Evolutionary conservation across 1,284 basidiomycete genomes (phyloP).

Genomic region (Ceratobasidium sp.): DNA sequence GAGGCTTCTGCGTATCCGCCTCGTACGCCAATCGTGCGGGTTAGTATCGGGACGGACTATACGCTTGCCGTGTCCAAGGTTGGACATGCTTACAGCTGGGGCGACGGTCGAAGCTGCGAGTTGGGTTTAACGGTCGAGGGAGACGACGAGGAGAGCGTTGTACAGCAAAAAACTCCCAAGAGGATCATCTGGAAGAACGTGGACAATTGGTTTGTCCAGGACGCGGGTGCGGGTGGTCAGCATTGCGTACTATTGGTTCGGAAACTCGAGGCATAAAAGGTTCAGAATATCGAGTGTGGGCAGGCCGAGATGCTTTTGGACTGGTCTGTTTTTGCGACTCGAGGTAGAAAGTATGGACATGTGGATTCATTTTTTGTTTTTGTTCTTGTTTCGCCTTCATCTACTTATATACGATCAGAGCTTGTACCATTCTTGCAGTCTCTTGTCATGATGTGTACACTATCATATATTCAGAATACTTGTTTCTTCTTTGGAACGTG

Average conservation of each 20-base stretch:
- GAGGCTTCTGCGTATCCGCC: constrained; percentile 52
- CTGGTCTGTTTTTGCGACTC: not conserved
- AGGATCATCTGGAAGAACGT: constrained; percentile 54
- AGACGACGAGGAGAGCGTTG: constrained; percentile 54
- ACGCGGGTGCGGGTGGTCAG: constrained; percentile 61
- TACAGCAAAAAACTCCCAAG: constrained; percentile 67
- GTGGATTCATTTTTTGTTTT: constrained; percentile 3
- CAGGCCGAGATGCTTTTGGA: not conserved
- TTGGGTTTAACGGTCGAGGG: constrained; percentile 71
- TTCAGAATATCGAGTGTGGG: not conserved
- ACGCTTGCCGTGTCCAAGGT: constrained; percentile 84
- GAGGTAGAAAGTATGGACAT: constrained; percentile 7
- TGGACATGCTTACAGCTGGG: constrained; percentile 89
- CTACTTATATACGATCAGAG: constrained; percentile 44
- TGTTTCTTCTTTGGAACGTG: not conserved
- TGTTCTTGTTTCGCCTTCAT: not conserved
- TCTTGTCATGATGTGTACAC: constrained; percentile 2
- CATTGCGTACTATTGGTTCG: constrained; percentile 58
- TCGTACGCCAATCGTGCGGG: constrained; percentile 76
- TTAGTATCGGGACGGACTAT: constrained; percentile 84
- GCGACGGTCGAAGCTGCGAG: constrained; percentile 81
- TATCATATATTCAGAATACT: constrained; percentile 31
- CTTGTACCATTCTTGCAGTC: constrained; percentile 28
- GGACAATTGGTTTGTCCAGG: constrained; percentile 59
- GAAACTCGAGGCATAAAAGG: constrained; percentile 40